These are phyloP conservation scores for Irpex sp. DNA, from an alignment of 1,284 basidiomycete species.

Conservation along the genomic window DNA sequence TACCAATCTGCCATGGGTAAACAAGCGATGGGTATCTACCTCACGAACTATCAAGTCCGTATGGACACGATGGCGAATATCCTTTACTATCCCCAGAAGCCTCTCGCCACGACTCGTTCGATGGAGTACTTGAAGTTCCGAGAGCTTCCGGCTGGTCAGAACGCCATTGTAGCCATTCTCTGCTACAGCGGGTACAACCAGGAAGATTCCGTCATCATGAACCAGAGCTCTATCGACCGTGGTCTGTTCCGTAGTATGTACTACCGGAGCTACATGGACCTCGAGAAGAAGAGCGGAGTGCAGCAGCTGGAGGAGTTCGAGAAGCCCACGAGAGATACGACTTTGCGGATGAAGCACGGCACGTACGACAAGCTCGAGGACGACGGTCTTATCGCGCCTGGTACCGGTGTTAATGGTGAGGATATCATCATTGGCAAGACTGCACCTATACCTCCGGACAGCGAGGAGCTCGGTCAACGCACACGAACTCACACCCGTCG, in stretches of 20 bases:
- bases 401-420: constrained; percentile 93
- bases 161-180: constrained; percentile 97
- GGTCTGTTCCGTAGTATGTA: constrained; percentile 99
- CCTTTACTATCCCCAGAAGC: constrained; percentile 98
- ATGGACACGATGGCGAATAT: constrained; percentile 99
- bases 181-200: constrained; percentile 99
- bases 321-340: constrained; percentile 92
- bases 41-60: constrained; percentile 96
- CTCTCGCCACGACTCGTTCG: constrained; percentile 94
- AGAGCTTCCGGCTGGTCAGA: constrained; percentile 96
- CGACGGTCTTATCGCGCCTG: constrained; percentile 94
- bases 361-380: constrained; percentile 98
- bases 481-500: constrained; percentile 88
- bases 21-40: constrained; percentile 98
- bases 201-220: constrained; percentile 99
- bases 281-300: constrained; percentile 96
- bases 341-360: constrained; percentile 95
- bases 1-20: constrained; percentile 99
- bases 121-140: constrained; percentile 99
- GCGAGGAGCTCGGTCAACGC: constrained; percentile 94
- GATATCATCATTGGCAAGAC: constrained; percentile 99
- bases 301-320: constrained; percentile 95
- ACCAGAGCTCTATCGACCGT: constrained; percentile 97
- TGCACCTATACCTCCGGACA: constrained; percentile 93
- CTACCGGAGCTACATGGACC: constrained; percentile 97